phyloP scores from a whole-genome alignment of 371 early-diverging fungal species.

The Smittium culicis region DNA sequence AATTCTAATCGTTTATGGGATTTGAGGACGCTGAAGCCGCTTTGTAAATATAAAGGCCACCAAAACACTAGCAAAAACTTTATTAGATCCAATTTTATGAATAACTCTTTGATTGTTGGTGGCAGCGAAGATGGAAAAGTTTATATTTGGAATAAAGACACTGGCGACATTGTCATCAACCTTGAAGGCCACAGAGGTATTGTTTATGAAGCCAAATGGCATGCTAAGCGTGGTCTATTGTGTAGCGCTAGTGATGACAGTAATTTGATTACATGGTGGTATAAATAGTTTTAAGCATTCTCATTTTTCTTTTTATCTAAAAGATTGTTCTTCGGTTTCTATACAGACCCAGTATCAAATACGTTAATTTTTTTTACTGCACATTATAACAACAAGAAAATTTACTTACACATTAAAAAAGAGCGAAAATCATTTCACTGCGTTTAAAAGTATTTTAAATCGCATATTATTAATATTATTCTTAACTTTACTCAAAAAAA shows the following conservation, averaged over 20 bases:
- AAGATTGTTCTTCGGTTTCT: no score
- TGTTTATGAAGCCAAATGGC: conserved; percentile 80
- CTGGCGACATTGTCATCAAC: conserved; percentile 70
- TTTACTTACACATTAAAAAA: no score
- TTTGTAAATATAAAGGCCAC: conserved; percentile 82
- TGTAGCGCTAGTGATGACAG: conserved; percentile 79
- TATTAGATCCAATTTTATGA: conserved; percentile 71
- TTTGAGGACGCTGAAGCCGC: conserved; percentile 72
- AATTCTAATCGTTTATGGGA: conserved; percentile 94
- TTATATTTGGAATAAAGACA: conserved; percentile 86
- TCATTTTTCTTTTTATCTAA: no score
- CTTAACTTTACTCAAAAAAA: no score
- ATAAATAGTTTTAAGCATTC: no score
- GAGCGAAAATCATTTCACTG: no score
- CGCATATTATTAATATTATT: no score
- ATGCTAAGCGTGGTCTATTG: conserved; percentile 63
- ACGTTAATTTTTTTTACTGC: no score
- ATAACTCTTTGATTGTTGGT: conserved; percentile 53
- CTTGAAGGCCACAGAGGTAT: conserved; percentile 72
- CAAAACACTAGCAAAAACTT: conserved; percentile 94
- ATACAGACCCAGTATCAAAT: no score
- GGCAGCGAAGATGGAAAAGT: conserved; percentile 64
- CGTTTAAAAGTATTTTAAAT: no score
- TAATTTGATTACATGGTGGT: conserved; percentile 30
- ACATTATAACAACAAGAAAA: no score